These are phyloP conservation scores for Sphagnum fallax DNA, from an alignment of 228 moss, liverwort and hornwort species.

Conservation along the genomic window DNA sequence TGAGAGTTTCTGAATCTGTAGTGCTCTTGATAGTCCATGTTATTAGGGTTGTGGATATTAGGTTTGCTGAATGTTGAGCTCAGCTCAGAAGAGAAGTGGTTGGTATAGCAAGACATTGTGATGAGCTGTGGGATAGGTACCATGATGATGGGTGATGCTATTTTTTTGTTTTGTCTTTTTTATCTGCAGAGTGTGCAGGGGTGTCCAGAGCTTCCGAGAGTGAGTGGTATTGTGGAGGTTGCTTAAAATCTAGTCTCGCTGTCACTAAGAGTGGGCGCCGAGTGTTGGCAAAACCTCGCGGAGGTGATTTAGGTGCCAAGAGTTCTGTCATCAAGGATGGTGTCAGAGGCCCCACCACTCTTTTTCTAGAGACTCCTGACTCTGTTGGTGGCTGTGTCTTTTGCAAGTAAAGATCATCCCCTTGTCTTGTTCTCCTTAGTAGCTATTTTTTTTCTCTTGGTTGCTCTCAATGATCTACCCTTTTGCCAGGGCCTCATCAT, in stretches of 20 bases:
- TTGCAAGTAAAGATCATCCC: conserved; percentile 50
- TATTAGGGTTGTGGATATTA: too few relatives aligned
- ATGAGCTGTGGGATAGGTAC: too few relatives aligned
- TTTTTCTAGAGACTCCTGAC: conserved; percentile 62
- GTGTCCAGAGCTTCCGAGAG: conserved; percentile 46
- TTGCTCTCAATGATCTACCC: too few relatives aligned
- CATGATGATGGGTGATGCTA: too few relatives aligned
- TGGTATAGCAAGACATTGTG: too few relatives aligned
- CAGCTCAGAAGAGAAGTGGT: too few relatives aligned
- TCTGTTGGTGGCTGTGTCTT: conserved; percentile 71
- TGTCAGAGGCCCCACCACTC: conserved; percentile 40
- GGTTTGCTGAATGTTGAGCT: too few relatives aligned
- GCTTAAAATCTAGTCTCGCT: conserved; percentile 27
- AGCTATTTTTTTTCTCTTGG: too few relatives aligned
- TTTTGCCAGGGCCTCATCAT: not conserved
- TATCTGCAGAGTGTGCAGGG: conserved; percentile 37
- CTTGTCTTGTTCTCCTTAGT: not conserved
- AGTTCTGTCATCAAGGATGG: conserved; percentile 25
- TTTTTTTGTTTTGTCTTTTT: not conserved
- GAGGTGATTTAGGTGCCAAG: conserved; percentile 39
- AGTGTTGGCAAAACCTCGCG: conserved; percentile 29
- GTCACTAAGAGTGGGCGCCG: conserved; percentile 31
- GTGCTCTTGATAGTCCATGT: too few relatives aligned
- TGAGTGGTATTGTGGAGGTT: conserved; percentile 64
- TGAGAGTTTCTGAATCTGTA: too few relatives aligned